These are phyloP conservation scores for Coemansia sp. DNA, from an alignment of 371 early-diverging fungal genomes.

Conservation along the genomic window DNA sequence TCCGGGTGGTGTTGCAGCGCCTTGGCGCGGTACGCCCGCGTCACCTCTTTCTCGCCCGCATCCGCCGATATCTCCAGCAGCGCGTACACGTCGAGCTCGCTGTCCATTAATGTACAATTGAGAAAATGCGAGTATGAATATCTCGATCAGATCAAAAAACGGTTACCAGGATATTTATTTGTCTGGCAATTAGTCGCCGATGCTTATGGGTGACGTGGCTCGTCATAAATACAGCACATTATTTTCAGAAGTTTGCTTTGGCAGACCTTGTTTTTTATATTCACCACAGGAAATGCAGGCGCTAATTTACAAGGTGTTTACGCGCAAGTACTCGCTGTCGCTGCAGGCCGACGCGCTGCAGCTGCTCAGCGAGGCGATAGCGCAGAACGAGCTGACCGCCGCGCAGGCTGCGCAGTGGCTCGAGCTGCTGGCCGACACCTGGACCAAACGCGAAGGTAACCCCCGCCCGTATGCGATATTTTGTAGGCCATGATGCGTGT, in stretches of 20 bases:
- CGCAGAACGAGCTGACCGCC: constrained; percentile 45
- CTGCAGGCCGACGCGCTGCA: constrained; percentile 67
- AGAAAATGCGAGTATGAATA: no score
- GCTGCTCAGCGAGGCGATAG: constrained; percentile 57
- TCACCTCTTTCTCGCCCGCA: constrained; percentile 69
- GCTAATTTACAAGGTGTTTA: constrained; percentile 56
- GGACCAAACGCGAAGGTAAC: constrained; percentile 61
- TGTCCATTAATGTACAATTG: background rate
- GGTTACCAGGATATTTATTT: no score
- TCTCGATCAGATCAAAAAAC: no score
- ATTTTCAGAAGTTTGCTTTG: background rate
- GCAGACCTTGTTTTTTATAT: background rate
- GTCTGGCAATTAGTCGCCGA: no score
- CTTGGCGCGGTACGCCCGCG: constrained; percentile 82
- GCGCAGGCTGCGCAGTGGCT: constrained; percentile 54
- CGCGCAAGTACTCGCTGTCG: constrained; percentile 69
- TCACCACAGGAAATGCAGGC: constrained; percentile 32
- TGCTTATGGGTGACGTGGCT: no score
- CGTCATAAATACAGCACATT: no score
- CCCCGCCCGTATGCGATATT: background rate
- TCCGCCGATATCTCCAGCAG: constrained; percentile 65
- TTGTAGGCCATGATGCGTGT: background rate
- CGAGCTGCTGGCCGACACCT: constrained; percentile 59
- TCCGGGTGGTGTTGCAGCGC: constrained; percentile 82
- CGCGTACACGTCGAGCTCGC: constrained; percentile 59